Base-by-base conservation (phyloP, 306 rosid species). In the Rosa lucieae region DNA sequence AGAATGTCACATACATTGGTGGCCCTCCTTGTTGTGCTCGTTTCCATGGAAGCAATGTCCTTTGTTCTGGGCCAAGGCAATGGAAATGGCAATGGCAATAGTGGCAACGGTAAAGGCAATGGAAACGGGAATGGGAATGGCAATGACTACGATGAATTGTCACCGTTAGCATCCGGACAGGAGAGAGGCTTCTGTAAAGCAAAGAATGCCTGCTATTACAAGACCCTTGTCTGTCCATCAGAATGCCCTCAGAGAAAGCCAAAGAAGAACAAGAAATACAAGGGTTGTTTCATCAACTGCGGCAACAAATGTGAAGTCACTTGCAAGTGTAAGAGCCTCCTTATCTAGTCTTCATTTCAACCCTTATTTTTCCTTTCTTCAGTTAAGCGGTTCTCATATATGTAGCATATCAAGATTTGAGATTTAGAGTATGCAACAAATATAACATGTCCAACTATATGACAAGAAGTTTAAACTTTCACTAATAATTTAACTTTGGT, bases 231-330 rank as follows among this genome's bases (percentile, higher is more conserved):
- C 1, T 89, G 97, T 77, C 92, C 97, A 8, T 0, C 86, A 1
- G 88, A 92, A 78, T 90, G 93, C 84, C 26, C 81, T 5, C 0
- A 51, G 32, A 85, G 89, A 73, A 93, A 90, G 87, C 97, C 96
- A 7, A 90, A 90, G 92, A 51, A 88, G 81, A 92, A 92, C 87
- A 90, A 88, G 91, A 85, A 84, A 66, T 40, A 71, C 20, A 93
- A 90, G 82, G 97, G 89, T 15, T 90, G 97, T 66, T 89, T 85
- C 80, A 9, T 93, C 4, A 83, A 93, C 63, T 88, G 96, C 66
- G 82, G 88, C 79, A 90, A 83, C 92, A 89, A 87, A 81, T 92
- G 93, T 73, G 97, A 92, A 89, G 91, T 82, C 81, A 92, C 93
- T 65, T 90, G 97, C 95, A 92, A 86, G 87, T 14, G 97, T 89